Evolutionary conservation across 768 basidiomycete species (phyloP).

Genomic region (Suillus sp.): DNA sequence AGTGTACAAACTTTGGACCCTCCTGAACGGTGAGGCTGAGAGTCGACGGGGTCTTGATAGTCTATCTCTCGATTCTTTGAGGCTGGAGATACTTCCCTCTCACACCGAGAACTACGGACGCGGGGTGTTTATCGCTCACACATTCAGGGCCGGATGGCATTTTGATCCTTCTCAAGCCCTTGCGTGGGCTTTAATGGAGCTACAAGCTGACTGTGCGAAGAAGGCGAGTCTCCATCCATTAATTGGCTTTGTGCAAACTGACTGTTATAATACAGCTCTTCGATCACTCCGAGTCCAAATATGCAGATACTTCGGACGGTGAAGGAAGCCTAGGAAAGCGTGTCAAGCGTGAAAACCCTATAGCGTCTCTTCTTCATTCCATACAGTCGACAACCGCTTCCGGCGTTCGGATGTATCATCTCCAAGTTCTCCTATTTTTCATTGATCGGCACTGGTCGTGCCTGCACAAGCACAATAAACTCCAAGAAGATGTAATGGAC

Average conservation of each 20-base stretch:
- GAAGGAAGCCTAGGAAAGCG: constrained; percentile 49
- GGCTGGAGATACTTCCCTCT: constrained; percentile 47
- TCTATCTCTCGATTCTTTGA: constrained; percentile 64
- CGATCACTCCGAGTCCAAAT: constrained; percentile 58
- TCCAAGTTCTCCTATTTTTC: constrained; percentile 86
- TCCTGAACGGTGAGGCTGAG: constrained; percentile 63
- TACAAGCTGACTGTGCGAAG: constrained; percentile 77
- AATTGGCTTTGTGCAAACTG: constrained; percentile 8
- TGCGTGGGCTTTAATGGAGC: constrained; percentile 76
- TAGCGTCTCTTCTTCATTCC: constrained; percentile 53
- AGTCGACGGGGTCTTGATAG: constrained; percentile 65
- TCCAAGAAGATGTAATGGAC: constrained; percentile 58
- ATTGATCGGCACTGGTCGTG: constrained; percentile 74
- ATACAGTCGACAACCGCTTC: constrained; percentile 40
- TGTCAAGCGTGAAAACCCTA: constrained; percentile 56
- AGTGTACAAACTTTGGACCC: constrained; percentile 53
- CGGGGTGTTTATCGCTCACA: constrained; percentile 58
- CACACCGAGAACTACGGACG: constrained; percentile 18
- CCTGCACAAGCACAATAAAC: constrained; percentile 58
- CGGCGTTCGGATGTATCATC: constrained; percentile 46
- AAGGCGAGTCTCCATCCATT: constrained; percentile 46
- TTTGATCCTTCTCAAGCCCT: constrained; percentile 72
- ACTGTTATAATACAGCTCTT: constrained; percentile 50
- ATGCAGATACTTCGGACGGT: constrained; percentile 38
- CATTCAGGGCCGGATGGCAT: constrained; percentile 73